Evolutionary conservation across 192 early-diverging fungal species (phyloP), one percentile per base, ranked within the genome.

Genomic region (Backusella tarrabulga): DNA sequence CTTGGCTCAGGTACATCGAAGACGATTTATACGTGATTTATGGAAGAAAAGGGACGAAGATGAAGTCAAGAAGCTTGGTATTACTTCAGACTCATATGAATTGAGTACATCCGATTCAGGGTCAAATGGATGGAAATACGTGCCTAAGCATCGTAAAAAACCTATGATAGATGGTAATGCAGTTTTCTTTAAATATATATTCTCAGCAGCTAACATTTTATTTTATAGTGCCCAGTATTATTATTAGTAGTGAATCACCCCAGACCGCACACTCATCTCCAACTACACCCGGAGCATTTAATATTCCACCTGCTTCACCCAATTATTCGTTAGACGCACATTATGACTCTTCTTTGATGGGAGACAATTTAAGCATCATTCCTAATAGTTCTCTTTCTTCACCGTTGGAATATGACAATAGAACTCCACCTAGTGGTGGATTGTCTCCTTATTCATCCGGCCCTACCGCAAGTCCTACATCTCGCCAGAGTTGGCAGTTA

Each of bases 31-130:
- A 0, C 76, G 69, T 19, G 68, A 76, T 9, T 29, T 82, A 41
- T 82, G 80, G 80, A 73, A 72, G 11, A 82, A 82, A 29, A 44
- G 69, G 17, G 77, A 82, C n/a, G 77, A 82, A 72, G 68, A 82
- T 17, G 80, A 82, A 63, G 74, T 78, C 17, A 71, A 66, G 9
- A 75, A 75, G 38, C 41, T 76, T 12, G 67, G 70, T 15, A 46
- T 75, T 40, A 34, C 14, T 68, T 50, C 38, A 54, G 26, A 38
- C 50, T 4, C 21, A 36, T 67, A 68, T 34, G 35, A 63, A 63
- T 63, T 63, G 56, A 14, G 26, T 29, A 9, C 56, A 26, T 11
- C 36, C 6, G 40, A 21, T 6, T 19, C 73, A 15, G 26, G 26
- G 9, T 34, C 73, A 26, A 67, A 36, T 19, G 32, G 6, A n/a